Conservation (phyloP, 1,139 yeast species). For the Debaryomyces subglobosus region DNA sequence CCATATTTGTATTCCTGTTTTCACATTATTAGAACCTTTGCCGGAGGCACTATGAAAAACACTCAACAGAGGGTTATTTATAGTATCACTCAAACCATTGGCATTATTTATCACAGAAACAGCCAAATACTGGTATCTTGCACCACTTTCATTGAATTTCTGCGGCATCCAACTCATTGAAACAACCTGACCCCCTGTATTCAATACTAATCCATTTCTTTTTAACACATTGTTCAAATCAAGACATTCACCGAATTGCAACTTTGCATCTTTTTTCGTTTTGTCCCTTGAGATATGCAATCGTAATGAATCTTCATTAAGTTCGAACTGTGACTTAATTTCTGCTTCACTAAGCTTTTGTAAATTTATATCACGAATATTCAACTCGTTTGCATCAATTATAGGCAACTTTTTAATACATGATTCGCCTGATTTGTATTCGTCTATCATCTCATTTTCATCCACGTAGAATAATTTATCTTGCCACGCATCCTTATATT, state of each 20-base stretch:
- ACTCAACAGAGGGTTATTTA: conserved; percentile 38
- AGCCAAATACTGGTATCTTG: conserved; percentile 45
- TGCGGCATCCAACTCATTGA: conserved; percentile 58
- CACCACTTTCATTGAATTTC: conserved; percentile 11
- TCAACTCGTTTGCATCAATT: conserved; percentile 9
- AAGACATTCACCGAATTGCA: conserved; percentile 12
- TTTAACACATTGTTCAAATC: conserved; percentile 16
- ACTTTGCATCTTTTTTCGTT: not conserved
- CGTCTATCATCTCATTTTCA: conserved; percentile 20
- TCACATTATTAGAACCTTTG: conserved; percentile 18
- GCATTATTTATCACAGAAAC: conserved; percentile 46
- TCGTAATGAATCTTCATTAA: not conserved
- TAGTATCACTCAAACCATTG: conserved; percentile 24
- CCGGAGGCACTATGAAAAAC: conserved; percentile 25
- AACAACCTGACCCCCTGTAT: conserved; percentile 59
- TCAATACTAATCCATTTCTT: conserved; percentile 49
- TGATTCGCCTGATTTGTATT: conserved; percentile 3
- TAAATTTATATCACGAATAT: conserved; percentile 9
- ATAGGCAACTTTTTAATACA: conserved; percentile 5
- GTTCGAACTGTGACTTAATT: conserved; percentile 9
- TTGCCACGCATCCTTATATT: conserved; percentile 40
- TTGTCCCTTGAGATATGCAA: conserved; percentile 2
- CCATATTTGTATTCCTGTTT: conserved; percentile 53
- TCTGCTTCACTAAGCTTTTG: conserved; percentile 9
- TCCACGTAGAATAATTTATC: conserved; percentile 34